A percentile compares a stretch with the other conserved stretches of the same genome.
Conservation (phyloP, 805 yeast genomes). For the Wickerhamomyces xylosicus region DNA sequence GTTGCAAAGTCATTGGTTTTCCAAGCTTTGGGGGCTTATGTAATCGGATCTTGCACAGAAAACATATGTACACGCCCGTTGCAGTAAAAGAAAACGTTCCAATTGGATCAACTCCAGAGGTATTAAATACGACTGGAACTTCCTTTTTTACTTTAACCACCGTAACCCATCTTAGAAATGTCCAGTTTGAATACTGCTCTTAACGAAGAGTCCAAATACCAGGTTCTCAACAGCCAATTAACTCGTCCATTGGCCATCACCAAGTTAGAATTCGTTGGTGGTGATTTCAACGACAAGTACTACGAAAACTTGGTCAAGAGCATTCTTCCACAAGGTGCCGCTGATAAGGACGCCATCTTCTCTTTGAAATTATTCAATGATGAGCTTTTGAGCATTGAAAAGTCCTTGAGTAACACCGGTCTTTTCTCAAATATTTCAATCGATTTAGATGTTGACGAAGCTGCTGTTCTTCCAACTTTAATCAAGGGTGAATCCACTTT, state of each 20-base stretch:
- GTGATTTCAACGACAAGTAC: conserved; percentile 31
- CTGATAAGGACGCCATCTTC: conserved; percentile 17
- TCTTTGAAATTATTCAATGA: conserved; percentile 32
- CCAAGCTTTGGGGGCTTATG: no score
- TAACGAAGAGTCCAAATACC: conserved; percentile 1
- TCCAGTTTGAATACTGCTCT: conserved; percentile 1
- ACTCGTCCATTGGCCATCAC: conserved; percentile 14
- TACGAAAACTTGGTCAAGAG: conserved; percentile 31
- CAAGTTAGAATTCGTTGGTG: conserved; percentile 14
- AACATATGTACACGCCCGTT: no score
- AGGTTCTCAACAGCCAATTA: conserved; percentile 8
- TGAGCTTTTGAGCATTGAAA: conserved; percentile 22
- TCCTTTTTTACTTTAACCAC: not conserved
- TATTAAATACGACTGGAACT: not conserved
- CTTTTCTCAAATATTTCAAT: conserved; percentile 32
- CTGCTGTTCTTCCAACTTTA: conserved; percentile 6
- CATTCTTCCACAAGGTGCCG: conserved; percentile 22
- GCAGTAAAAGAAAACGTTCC: not conserved
- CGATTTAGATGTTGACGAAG: conserved; percentile 29
- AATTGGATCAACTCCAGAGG: not conserved
- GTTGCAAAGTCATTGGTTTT: no score
- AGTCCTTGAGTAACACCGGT: conserved; percentile 31
- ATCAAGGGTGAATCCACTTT: conserved; percentile 3
- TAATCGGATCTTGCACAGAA: no score
- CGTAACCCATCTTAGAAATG: not conserved